Conservation (phyloP, 2,329 filamentous ascomycete species). For the Fusarium sambucinum region DNA sequence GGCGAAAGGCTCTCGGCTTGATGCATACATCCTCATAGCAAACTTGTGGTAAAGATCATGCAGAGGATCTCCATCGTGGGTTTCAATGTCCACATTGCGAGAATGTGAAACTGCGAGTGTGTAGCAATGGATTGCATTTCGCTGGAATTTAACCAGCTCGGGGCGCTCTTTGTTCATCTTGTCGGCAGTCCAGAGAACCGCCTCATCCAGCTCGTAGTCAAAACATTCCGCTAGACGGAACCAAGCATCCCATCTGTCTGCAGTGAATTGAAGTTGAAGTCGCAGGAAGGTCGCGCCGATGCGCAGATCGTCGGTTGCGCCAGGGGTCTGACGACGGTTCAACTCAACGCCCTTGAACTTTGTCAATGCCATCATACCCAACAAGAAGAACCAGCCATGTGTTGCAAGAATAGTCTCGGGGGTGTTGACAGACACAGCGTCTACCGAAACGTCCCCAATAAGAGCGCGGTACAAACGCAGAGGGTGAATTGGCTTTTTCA, state of each 20-base stretch:
- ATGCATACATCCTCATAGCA: slow-evolving; percentile 71
- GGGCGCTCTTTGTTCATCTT: slow-evolving; percentile 87
- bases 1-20: slow-evolving; percentile 71
- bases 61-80: slow-evolving; percentile 64
- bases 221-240: slow-evolving; percentile 88
- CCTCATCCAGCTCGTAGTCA: slow-evolving; percentile 88
- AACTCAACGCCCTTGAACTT: slow-evolving; percentile 80
- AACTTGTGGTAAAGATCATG: slow-evolving; percentile 72
- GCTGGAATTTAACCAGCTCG: slow-evolving; percentile 81
- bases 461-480: slow-evolving; percentile 83
- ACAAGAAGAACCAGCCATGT: slow-evolving; percentile 91
- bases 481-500: slow-evolving; percentile 87
- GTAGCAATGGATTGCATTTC: slow-evolving; percentile 85
- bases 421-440: slow-evolving; percentile 76
- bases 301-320: slow-evolving; percentile 85
- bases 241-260: slow-evolving; percentile 90
- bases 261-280: slow-evolving; percentile 84
- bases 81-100: slow-evolving; percentile 57
- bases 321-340: slow-evolving; percentile 81
- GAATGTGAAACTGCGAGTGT: slow-evolving; percentile 70
- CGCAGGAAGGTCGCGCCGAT: slow-evolving; percentile 83
- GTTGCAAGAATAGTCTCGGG: slow-evolving; percentile 79
- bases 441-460: slow-evolving; percentile 79
- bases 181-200: slow-evolving; percentile 88
- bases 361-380: slow-evolving; percentile 87